Percentiles rank a stretch among this genome's conserved stretches.
Evolutionary conservation across 371 early-diverging fungal genomes (phyloP).

Genomic region (Saksenaea oblongispora): DNA sequence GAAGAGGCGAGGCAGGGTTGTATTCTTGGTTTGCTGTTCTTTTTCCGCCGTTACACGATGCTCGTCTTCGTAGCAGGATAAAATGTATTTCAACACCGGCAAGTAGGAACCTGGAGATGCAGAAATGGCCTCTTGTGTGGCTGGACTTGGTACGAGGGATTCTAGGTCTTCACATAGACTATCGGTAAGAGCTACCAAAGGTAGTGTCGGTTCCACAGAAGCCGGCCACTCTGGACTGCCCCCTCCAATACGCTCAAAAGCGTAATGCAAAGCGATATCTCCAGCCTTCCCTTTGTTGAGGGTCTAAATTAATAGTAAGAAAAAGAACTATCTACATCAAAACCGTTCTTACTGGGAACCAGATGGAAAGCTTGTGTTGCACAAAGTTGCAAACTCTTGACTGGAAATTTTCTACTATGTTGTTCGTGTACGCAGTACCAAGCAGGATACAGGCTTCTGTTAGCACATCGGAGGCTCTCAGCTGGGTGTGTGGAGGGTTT

Average conservation of each 20-base stretch:
- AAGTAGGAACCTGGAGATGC: background rate
- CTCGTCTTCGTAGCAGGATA: background rate
- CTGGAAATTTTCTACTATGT: conserved; percentile 7
- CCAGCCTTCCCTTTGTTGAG: background rate
- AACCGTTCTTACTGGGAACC: background rate
- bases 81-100: background rate
- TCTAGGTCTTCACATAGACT: conserved; percentile 3
- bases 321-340: background rate
- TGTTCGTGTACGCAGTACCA: background rate
- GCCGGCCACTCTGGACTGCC: background rate
- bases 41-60: no score
- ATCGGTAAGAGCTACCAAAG: conserved; percentile 4
- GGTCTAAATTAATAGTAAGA: background rate
- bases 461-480: background rate
- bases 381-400: background rate
- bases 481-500: background rate
- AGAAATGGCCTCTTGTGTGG: background rate
- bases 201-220: background rate
- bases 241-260: background rate
- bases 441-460: conserved; percentile 6
- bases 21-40: background rate
- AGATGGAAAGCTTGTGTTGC: conserved; percentile 3
- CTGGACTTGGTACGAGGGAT: background rate
- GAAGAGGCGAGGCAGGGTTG: background rate
- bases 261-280: background rate